Evolutionary conservation across 1,284 basidiomycete genomes (phyloP).

Genomic region (Testicularia cyperi): DNA sequence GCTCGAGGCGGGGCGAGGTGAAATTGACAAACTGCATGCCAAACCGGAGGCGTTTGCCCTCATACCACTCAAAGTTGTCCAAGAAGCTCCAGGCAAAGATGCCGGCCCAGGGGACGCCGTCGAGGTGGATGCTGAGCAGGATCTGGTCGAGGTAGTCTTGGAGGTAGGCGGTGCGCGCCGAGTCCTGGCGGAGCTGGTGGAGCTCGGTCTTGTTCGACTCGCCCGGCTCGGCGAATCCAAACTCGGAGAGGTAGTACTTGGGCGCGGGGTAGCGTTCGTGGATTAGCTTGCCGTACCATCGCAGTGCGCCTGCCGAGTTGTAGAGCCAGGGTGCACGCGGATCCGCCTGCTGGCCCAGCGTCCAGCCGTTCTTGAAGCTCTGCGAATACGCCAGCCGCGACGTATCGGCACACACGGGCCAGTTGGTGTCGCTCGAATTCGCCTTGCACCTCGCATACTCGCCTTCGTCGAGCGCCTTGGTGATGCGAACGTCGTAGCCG

Average conservation of each 20-base stretch:
- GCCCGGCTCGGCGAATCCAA: too few species aligned
- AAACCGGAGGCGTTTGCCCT: too few species aligned
- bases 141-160: constrained; percentile 24
- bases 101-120: constrained; percentile 8
- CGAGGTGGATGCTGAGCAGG: constrained; percentile 15
- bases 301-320: constrained; percentile 23
- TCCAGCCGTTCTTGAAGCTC: too few species aligned
- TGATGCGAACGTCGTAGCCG: too few species aligned
- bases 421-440: constrained; percentile 28
- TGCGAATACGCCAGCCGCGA: too few species aligned
- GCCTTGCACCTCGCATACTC: too few species aligned
- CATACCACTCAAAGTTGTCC: constrained; percentile 4
- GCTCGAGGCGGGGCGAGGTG: too few species aligned
- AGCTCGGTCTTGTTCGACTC: too few species aligned
- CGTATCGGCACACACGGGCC: constrained; percentile 14
- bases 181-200: too few species aligned
- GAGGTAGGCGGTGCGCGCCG: constrained; percentile 14
- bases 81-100: constrained; percentile 17
- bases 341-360: constrained; percentile 13
- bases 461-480: too few species aligned
- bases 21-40: too few species aligned
- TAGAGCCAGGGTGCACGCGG: constrained; percentile 22
- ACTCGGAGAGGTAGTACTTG: constrained; percentile 7
- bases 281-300: constrained; percentile 15
- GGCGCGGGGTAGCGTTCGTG: constrained; percentile 2